Base-by-base conservation (phyloP, 164 flowering plant genomes). In the Nymphaea colorata region DNA sequence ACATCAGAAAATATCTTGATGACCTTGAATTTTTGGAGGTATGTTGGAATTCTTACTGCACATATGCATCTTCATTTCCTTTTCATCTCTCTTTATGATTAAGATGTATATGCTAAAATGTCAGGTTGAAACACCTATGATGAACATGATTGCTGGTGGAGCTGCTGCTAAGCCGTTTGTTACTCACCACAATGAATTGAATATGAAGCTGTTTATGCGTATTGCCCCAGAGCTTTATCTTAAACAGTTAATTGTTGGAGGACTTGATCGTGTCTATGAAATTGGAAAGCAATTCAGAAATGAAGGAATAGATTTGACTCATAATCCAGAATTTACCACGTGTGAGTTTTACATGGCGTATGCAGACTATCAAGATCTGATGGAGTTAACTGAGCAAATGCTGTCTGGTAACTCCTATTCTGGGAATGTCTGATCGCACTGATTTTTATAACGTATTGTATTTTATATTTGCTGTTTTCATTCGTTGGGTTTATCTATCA, bases 111-210 rank as follows among this genome's bases (percentile, higher is more conserved):
- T 41, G 36, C 25, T 61, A 61, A 61, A 61, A 17, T 61, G 5
- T 66, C 67, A 94, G 99, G 99, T 94, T 70, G 99, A 94, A 80
- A 94, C 99, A 11, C 99, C 99, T 2, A 94, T 91, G 95, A 88
- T 94, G 99, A 91, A 87, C 80, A 90, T 88, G 96, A 94, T 89
- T 79, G 87, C 99, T 70, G 99, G 98, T 45, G 99, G 97, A 64
- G 99, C 96, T 43, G 90, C 98, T 42, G 99, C 96, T 5, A 84
- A 88, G 16, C 98, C 98, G 62, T 93, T 93, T 84, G 94, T 87
- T 41, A 93, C 98, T 43, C 84, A 87, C 78, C 97, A 91, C 79
- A 93, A 93, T 79, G 98, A 91, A 2, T 69, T 91, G 60, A 82
- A 91, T 73, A 87, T 90, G 97, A 87, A 61, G 73, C 76, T 93